Base-by-base conservation (phyloP, 108 stramenopile species). In the Fistulifera solaris region DNA sequence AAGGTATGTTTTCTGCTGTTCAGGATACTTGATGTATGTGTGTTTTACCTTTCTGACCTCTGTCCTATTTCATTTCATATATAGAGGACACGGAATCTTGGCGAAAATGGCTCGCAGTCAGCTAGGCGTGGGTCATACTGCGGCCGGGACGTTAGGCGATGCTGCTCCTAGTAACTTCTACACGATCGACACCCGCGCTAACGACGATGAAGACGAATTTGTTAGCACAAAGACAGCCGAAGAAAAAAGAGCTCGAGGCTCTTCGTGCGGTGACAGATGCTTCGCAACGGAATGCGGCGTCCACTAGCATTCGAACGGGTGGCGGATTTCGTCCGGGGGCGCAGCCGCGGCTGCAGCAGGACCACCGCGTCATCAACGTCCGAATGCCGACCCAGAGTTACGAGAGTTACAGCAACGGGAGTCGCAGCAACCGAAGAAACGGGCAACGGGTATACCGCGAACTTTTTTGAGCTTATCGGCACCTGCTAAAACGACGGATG, bases 371-470 rank as follows among this genome's bases (percentile, higher is more conserved):
- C 58, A 38, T 15, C 58, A 26, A 48, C 68, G 77, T 25, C 84
- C 75, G 21, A 83, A 90, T 59, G 88, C 88, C 26, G 88, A 90
- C 66, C 88, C 88, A 0, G 88, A 90, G 52, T 41, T 86, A 13
- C 59, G 88, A 13, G 73, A 79, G 47, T 8, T 35, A 8, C 31
- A 35, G 31, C 88, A 85, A 69, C 80, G 83, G 53, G 71, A 80
- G 52, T 59, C 72, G 44, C 40, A 49, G 10, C 52, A 64, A 58
- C 69, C 80, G 21, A 86, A 85, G 52, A 76, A 83, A 16, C 68
- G 83, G 18, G 70, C 76, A 35, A 85, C 85, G 16, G 89, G 89
- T 24, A 91, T 91, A 31, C 89, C 89, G 0, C 58, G 89, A 24
- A 91, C 89, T 2, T 91, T 91, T 56, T 61, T 84, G 14, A 87